Evolutionary conservation across 1,139 yeast genomes (phyloP), one percentile per base, ranked within the genome.

Genomic region (Sugiyamaella novakii): DNA sequence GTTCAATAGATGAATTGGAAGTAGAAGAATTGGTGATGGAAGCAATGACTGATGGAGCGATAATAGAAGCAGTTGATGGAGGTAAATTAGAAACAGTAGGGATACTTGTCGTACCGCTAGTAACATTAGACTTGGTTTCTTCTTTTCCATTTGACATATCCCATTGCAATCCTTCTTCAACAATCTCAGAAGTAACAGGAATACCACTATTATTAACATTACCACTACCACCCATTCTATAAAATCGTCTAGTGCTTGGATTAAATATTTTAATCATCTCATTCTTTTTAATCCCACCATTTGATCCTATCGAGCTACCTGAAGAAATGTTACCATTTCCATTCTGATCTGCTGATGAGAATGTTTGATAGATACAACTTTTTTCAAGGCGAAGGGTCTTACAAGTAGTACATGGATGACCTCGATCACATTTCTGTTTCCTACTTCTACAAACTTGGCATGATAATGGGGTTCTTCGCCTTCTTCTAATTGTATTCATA

Each of bases 391-490:
- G 38, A 17, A 59, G 53, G 12, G 54, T 30, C n/a, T 36, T 41
- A 42, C 62, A 59, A 2, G 61, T 57, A 8, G 54, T 43, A 41
- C 62, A 59, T 8, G 62, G 62, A 18, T 51, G 52, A 22, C 51
- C 51, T 2, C 61, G 50, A 47, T 59, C 60, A 45, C 62, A 59
- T 50, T 58, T 59, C 25, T 58, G 54, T 36, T 59, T 59, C 12
- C 61, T 49, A 28, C 56, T 50, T 22, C 62, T 50, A 46, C 62
- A 59, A 2, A 56, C 52, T 30, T 56, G 57, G 44, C 62, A 59
- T 1, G 61, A 58, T 15, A 56, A 48, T 3, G 62, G 60, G 1
- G 57, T 50, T 28, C 62, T 45, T 33, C 59, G 41, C 3, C 62
- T 47, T 25, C 50, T 53, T 21, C 44, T 37, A 25, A 43, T 39